Conservation (phyloP, 768 basidiomycete genomes). For the Sarcomyxa edulis region DNA sequence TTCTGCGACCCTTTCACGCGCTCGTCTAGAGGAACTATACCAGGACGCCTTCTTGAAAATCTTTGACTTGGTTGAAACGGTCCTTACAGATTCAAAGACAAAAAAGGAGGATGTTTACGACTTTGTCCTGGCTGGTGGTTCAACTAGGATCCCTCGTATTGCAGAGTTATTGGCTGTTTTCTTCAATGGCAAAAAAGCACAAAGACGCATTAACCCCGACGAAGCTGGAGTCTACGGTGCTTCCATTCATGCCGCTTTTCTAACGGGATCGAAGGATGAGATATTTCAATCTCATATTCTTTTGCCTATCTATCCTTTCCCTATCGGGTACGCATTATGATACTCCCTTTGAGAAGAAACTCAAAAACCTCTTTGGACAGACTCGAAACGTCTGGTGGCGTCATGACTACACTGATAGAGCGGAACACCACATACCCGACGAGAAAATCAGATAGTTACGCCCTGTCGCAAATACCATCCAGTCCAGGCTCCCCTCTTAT, state of each 20-base stretch:
- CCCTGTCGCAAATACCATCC: conserved; percentile 97
- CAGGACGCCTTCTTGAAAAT: conserved; percentile 91
- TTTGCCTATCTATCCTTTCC: too few relatives aligned
- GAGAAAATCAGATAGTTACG: conserved; percentile 97
- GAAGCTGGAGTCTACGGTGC: conserved; percentile 99
- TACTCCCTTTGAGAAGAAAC: too few relatives aligned
- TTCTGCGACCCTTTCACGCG: conserved; percentile 95
- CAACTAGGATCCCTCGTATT: conserved; percentile 99
- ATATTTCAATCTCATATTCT: too few relatives aligned
- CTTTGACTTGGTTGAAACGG: conserved; percentile 93
- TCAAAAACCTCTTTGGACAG: too few relatives aligned
- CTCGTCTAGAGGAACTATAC: conserved; percentile 94
- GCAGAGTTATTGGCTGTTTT: conserved; percentile 96
- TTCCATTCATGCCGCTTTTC: conserved; percentile 96
- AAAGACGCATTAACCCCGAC: conserved; percentile 99
- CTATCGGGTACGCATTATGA: too few relatives aligned
- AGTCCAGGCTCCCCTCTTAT: conserved; percentile 99
- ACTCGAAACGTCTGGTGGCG: conserved; percentile 98
- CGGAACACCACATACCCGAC: conserved; percentile 97
- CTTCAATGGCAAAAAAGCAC: conserved; percentile 96
- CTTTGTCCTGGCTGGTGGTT: conserved; percentile 98
- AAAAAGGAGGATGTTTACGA: conserved; percentile 94
- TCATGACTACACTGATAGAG: conserved; percentile 97
- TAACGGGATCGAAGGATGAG: too few relatives aligned
- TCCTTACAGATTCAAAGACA: conserved; percentile 94